Evolutionary conservation across 352 stramenopile genomes (phyloP), one percentile per base, ranked within the genome.

Genomic region (Phytophthora citrophthora): DNA sequence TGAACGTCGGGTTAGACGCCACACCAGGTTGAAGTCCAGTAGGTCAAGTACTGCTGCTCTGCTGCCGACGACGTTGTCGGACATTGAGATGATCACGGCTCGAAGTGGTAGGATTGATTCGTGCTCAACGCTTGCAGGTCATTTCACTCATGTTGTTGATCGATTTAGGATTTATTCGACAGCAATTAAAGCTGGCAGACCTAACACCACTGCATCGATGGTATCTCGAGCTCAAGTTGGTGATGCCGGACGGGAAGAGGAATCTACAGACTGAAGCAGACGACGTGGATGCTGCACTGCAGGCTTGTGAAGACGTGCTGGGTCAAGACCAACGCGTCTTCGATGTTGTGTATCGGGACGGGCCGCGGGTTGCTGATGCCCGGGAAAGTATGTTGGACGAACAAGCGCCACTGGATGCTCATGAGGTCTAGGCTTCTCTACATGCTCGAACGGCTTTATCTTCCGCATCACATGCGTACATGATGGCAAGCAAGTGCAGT

Each of bases 351-450:
- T 91, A 87, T 46, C 59, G 74, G 13, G 46, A 61, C 32, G 55
- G 72, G 5, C 38, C 26, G 11, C 54, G 65, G 4, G 56, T 79
- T 1, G 48, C 53, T 4, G 77, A 89, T 54, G 53, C 72, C 16
- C 48, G 44, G 1, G 58, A 73, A 1, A 55, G 29, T 23, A 31
- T 88, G 24, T 54, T 84, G 12, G 82, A 89, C 15, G 44, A n/a
- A 1, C 32, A 16, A 20, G 59, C 52, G 13, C 36, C 52, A 24
- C 40, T 40, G 5, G 18, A 49, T 7, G 45, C 68, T 5, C 47
- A 51, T n/a, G 70, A 91, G 51, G 34, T 83, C 2, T 48, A 91
- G 38, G 68, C 51, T 91, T 91, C 47, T 90, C 82, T 8, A 84
- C 73, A 12, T 64, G 76, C 16, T 50, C 13, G 12, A 13, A 64